phyloP scores from a whole-genome alignment of 2,329 filamentous ascomycete species.

The Aureobasidium sp. region DNA sequence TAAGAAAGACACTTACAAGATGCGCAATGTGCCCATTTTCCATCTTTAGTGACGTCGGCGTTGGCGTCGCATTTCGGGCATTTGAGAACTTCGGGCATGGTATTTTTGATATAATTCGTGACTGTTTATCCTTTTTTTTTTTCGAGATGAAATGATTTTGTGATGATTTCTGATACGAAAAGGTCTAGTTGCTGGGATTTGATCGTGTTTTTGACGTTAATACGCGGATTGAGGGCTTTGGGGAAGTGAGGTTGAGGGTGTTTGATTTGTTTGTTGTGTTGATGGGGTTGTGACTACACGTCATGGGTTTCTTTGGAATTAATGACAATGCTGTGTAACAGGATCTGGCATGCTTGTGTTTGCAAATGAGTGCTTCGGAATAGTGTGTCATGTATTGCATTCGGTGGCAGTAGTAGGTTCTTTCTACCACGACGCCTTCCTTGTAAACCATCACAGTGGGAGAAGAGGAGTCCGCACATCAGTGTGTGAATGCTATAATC shows the following conservation, averaged over 20 bases:
- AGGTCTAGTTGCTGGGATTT: neutral
- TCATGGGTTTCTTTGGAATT: neutral
- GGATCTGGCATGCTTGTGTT: neutral
- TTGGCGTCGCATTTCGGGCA: constrained; percentile 10
- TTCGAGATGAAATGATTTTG: too few species aligned
- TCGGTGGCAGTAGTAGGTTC: too few species aligned
- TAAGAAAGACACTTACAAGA: neutral
- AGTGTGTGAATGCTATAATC: neutral
- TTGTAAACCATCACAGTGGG: too few species aligned
- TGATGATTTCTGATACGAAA: neutral
- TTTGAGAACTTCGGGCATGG: constrained; percentile 5
- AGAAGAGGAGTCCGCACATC: neutral
- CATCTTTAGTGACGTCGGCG: constrained; percentile 10
- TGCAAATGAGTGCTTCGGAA: too few species aligned
- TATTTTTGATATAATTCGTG: neutral
- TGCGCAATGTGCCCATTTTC: constrained; percentile 16
- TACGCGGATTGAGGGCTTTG: neutral
- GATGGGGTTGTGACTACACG: neutral
- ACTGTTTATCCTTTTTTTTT: too few species aligned
- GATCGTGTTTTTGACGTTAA: neutral
- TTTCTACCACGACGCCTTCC: too few species aligned
- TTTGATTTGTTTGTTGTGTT: neutral
- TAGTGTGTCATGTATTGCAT: too few species aligned
- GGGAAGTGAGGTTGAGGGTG: neutral
- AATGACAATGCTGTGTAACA: too few species aligned